Percentiles rank a stretch among this genome's conserved stretches.
phyloP scores from a whole-genome alignment of 2,329 filamentous ascomycete genomes.

The Colletotrichum plurivorum region DNA sequence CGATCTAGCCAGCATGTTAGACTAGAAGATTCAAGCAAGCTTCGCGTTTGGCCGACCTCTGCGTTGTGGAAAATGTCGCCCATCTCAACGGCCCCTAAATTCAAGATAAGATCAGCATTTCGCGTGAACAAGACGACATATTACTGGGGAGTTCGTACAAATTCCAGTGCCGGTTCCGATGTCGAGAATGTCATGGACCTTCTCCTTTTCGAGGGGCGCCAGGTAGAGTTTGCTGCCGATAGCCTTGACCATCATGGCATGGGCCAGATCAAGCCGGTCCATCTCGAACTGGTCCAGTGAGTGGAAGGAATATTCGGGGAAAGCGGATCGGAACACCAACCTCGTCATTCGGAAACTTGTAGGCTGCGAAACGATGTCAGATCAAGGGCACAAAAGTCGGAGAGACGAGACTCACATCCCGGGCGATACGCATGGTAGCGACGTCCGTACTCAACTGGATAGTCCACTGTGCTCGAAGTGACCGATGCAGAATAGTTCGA shows the following conservation, averaged over 20 bases:
- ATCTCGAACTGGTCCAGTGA: constrained; percentile 42
- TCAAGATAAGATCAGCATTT: not conserved
- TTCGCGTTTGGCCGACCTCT: constrained; percentile 32
- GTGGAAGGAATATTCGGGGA: no score
- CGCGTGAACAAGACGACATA: no score
- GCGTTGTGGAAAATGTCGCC: constrained; percentile 49
- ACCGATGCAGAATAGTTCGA: constrained; percentile 9
- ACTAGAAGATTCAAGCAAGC: not conserved
- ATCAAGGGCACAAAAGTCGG: not conserved
- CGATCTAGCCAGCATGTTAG: no score
- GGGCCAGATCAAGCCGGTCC: constrained; percentile 53
- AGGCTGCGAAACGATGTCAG: not conserved
- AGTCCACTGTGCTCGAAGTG: constrained; percentile 11
- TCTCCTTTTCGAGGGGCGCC: constrained; percentile 47
- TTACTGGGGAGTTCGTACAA: constrained; percentile 43
- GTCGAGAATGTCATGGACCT: constrained; percentile 54
- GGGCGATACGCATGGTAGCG: constrained; percentile 30
- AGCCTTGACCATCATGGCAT: constrained; percentile 49
- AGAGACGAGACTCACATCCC: constrained; percentile 28
- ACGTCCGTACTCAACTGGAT: constrained; percentile 22
- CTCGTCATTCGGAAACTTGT: constrained; percentile 52
- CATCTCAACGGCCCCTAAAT: constrained; percentile 54
- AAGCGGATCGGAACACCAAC: no score
- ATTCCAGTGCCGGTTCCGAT: constrained; percentile 60
- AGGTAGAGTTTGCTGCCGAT: constrained; percentile 48